A percentile compares a stretch with the other conserved stretches of the same genome.
Conservation (phyloP, 2,329 filamentous ascomycete genomes). For the Didymella glomerata region DNA sequence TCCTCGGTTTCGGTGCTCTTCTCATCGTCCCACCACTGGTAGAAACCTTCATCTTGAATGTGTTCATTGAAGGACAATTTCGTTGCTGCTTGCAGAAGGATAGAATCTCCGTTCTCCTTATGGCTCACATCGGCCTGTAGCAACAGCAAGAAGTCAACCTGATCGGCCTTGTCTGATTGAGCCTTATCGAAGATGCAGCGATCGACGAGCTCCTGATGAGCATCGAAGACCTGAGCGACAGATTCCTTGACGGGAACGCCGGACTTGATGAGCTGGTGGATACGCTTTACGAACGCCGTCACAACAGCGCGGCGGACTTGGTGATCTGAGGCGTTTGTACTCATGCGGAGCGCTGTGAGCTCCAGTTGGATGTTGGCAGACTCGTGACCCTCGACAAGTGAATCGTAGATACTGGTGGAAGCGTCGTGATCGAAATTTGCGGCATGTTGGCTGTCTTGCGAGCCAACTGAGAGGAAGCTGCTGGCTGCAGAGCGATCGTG, state of each 20-base stretch:
- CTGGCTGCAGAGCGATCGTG: slow-evolving; percentile 68
- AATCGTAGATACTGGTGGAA: slow-evolving; percentile 84
- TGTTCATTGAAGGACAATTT: slow-evolving; percentile 86
- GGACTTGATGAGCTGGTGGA: slow-evolving; percentile 72
- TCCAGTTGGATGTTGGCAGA: slow-evolving; percentile 91
- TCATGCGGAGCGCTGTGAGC: slow-evolving; percentile 90
- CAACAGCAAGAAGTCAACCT: slow-evolving; percentile 84
- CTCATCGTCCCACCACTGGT: slow-evolving; percentile 86
- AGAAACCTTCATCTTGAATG: slow-evolving; percentile 86
- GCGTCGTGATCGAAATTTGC: slow-evolving; percentile 86
- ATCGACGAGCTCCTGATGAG: slow-evolving; percentile 67
- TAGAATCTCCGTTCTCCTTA: slow-evolving; percentile 67
- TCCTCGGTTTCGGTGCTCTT: slow-evolving; percentile 72
- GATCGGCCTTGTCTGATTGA: slow-evolving; percentile 66
- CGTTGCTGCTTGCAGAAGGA: slow-evolving; percentile 82
- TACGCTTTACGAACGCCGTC: slow-evolving; percentile 82
- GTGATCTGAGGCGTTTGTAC: slow-evolving; percentile 86
- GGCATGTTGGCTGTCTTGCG: slow-evolving; percentile 63
- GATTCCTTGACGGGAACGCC: slow-evolving; percentile 51
- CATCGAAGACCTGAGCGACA: slow-evolving; percentile 53
- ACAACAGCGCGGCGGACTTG: slow-evolving; percentile 89
- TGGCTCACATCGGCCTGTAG: slow-evolving; percentile 81
- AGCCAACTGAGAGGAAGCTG: slow-evolving; percentile 77
- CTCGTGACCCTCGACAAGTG: slow-evolving; percentile 74
- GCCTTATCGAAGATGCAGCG: slow-evolving; percentile 67